These are phyloP conservation scores for Pisolithus microcarpus DNA, from an alignment of 768 basidiomycete genomes.

Conservation along the genomic window DNA sequence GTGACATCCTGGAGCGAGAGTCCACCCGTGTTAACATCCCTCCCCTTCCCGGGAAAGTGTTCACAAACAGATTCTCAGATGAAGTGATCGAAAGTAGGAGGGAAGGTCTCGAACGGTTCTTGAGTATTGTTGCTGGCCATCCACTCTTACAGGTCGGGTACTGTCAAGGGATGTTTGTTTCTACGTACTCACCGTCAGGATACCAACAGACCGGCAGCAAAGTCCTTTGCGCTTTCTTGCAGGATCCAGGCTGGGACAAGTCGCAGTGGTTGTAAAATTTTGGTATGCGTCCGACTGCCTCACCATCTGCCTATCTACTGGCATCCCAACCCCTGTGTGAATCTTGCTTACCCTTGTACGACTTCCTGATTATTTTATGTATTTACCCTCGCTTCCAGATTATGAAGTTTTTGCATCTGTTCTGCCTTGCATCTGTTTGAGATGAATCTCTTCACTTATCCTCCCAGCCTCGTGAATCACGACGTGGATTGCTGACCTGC, in stretches of 20 bases:
- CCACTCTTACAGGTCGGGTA: slow-evolving; percentile 81
- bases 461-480: slow-evolving; percentile 51
- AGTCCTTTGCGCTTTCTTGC: slow-evolving; percentile 90
- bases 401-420: neutral
- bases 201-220: slow-evolving; percentile 80
- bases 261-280: slow-evolving; percentile 58
- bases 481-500: slow-evolving; percentile 67
- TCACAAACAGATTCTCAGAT: slow-evolving; percentile 96
- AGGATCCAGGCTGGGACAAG: slow-evolving; percentile 91
- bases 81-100: slow-evolving; percentile 91
- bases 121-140: slow-evolving; percentile 95
- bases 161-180: neutral
- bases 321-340: neutral
- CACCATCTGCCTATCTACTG: neutral
- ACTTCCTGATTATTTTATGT: neutral
- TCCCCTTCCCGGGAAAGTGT: slow-evolving; percentile 94
- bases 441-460: neutral
- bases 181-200: neutral
- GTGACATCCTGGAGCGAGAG: slow-evolving; percentile 95
- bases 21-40: slow-evolving; percentile 97
- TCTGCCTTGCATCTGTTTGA: slow-evolving; percentile 6
- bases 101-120: slow-evolving; percentile 90
- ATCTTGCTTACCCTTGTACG: neutral
- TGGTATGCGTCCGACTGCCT: neutral
- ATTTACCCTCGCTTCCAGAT: neutral